Evolutionary conservation across 148 eudicot genomes (phyloP).

Genomic region (Polygonum maritimum): DNA sequence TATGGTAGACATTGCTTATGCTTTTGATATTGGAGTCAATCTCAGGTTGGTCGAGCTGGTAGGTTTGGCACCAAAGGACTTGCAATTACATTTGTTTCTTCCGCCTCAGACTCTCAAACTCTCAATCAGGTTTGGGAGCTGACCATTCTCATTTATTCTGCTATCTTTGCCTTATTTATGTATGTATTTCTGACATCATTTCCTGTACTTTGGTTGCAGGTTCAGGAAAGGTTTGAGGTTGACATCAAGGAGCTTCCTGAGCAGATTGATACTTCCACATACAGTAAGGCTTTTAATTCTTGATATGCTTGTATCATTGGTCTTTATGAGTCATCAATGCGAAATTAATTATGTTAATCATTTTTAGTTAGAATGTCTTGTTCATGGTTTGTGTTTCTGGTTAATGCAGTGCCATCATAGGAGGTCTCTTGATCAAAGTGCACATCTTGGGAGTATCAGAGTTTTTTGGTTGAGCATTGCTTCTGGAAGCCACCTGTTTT

Average conservation of each 20-base stretch:
- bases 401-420: slow-evolving; percentile 36
- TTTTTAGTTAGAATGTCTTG: not conserved
- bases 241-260: slow-evolving; percentile 97
- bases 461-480: not conserved
- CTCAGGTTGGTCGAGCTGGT: slow-evolving; percentile 70
- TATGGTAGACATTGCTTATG: not conserved
- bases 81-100: slow-evolving; percentile 66
- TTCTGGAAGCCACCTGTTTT: not conserved
- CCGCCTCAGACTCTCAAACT: slow-evolving; percentile 60
- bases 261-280: slow-evolving; percentile 90
- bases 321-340: not conserved
- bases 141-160: not conserved
- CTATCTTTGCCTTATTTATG: not conserved
- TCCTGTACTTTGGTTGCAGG: slow-evolving; percentile 17
- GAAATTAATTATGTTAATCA: not conserved
- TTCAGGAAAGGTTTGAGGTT: slow-evolving; percentile 81
- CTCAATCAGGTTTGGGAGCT: slow-evolving; percentile 46
- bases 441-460: not conserved
- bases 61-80: slow-evolving; percentile 73
- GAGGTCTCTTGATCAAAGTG: not conserved
- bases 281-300: slow-evolving; percentile 42
- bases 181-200: not conserved
- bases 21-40: not conserved
- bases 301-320: not conserved
- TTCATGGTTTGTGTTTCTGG: not conserved